Conservation (phyloP, 1,284 basidiomycete genomes). For the Gomphus bonarii region DNA sequence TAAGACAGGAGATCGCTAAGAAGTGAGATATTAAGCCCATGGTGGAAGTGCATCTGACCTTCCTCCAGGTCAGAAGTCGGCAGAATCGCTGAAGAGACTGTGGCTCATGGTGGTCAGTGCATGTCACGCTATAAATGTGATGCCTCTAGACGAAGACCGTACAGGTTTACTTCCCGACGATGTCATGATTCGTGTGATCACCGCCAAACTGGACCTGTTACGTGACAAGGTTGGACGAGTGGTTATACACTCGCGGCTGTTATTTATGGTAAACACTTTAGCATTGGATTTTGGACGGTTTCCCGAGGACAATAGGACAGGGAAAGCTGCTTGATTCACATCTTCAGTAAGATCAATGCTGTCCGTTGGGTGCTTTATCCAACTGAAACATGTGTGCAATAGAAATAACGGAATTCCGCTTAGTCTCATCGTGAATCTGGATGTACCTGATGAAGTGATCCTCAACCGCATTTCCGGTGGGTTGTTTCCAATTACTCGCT, state of each 20-base stretch:
- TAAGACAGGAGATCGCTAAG: slow-evolving; percentile 71
- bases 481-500: neutral
- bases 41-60: neutral
- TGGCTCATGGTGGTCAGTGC: slow-evolving; percentile 49
- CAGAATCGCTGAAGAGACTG: slow-evolving; percentile 60
- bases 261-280: slow-evolving; percentile 1
- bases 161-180: slow-evolving; percentile 62
- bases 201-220: slow-evolving; percentile 58
- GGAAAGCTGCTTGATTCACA: slow-evolving; percentile 76
- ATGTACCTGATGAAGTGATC: slow-evolving; percentile 88
- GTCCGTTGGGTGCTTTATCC: neutral
- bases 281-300: slow-evolving; percentile 95
- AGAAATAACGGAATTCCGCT: slow-evolving; percentile 55
- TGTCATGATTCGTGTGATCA: slow-evolving; percentile 65
- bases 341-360: slow-evolving; percentile 39
- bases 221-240: slow-evolving; percentile 43
- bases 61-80: slow-evolving; percentile 54
- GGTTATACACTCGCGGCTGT: neutral
- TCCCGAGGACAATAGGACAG: slow-evolving; percentile 88
- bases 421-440: slow-evolving; percentile 83
- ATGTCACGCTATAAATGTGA: neutral
- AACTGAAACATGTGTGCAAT: neutral
- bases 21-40: slow-evolving; percentile 25
- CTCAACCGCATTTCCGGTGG: slow-evolving; percentile 71
- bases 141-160: neutral